Percentiles rank a stretch among this genome's conserved stretches.
Conservation (phyloP, 352 stramenopile genomes). For the Pythium dissotocum region DNA sequence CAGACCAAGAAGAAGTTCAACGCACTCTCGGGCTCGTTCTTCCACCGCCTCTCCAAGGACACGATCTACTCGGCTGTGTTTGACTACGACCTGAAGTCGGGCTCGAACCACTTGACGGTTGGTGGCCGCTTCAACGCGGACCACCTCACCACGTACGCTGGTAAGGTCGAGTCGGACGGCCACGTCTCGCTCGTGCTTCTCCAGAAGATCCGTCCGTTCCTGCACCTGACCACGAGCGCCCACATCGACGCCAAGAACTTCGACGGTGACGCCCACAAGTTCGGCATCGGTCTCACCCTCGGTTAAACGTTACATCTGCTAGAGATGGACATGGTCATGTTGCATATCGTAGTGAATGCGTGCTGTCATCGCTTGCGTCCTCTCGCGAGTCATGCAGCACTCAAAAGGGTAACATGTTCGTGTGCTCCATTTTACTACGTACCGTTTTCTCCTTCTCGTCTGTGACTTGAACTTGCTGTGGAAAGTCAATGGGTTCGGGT, state of each 20-base stretch:
- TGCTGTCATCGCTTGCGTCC: neutral
- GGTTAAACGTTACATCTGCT: constrained; percentile 51
- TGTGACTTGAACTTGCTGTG: neutral
- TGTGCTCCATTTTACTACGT: constrained; percentile 6
- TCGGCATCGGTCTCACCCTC: constrained; percentile 86
- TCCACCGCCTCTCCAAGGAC: constrained; percentile 79
- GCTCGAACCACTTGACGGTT: constrained; percentile 77
- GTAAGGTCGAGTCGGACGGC: constrained; percentile 87
- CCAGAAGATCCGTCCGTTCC: constrained; percentile 86
- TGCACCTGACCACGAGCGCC: constrained; percentile 80
- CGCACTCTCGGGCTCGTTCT: constrained; percentile 77
- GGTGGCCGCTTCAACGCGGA: constrained; percentile 84
- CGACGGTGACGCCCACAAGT: constrained; percentile 90
- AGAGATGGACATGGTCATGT: constrained; percentile 18
- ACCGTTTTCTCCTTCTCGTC: neutral
- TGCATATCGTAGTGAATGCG: constrained; percentile 12
- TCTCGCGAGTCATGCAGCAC: neutral
- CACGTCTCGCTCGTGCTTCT: constrained; percentile 84
- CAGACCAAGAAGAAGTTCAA: constrained; percentile 90
- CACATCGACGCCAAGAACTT: constrained; percentile 92
- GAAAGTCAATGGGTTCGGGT: constrained; percentile 9
- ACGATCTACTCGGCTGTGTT: constrained; percentile 88
- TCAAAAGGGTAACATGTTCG: constrained; percentile 23
- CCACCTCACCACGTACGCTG: constrained; percentile 79
- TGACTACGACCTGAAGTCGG: constrained; percentile 88